Evolutionary conservation across 768 basidiomycete genomes (phyloP).

Genomic region (Boletus insuetus): DNA sequence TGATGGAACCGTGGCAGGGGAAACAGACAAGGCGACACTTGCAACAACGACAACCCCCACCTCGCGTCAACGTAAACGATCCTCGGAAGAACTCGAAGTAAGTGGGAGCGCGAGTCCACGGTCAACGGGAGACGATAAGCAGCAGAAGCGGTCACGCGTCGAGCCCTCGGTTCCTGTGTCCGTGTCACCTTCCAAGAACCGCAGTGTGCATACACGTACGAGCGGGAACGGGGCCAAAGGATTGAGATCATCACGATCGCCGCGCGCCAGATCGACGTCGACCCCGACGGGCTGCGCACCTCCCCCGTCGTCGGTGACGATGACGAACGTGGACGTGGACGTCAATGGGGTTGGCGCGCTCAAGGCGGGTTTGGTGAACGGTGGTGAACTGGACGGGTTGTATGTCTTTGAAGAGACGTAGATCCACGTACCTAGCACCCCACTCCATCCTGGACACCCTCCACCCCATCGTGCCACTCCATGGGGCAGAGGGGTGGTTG

Average conservation of each 20-base stretch:
- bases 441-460: not conserved
- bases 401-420: constrained; percentile 31
- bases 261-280: constrained; percentile 6
- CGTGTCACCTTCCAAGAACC: constrained; percentile 4
- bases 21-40: not conserved
- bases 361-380: constrained; percentile 29
- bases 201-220: not conserved
- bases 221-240: not conserved
- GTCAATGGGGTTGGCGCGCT: constrained; percentile 17
- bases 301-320: constrained; percentile 22
- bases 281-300: constrained; percentile 13
- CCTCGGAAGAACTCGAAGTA: constrained; percentile 48
- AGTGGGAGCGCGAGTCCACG: constrained; percentile 8
- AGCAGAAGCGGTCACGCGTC: constrained; percentile 30
- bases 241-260: constrained; percentile 4
- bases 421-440: no score
- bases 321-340: constrained; percentile 18
- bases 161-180: constrained; percentile 9
- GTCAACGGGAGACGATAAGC: constrained; percentile 16
- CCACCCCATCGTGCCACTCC: not conserved
- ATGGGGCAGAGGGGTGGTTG: constrained; percentile 6
- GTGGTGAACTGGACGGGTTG: constrained; percentile 31
- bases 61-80: constrained; percentile 41
- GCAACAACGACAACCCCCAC: constrained; percentile 4
- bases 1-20: not conserved